A percentile compares a stretch with the other conserved stretches of the same genome.
These are phyloP conservation scores for Fusarium hostae DNA, from an alignment of 2,329 filamentous ascomycete genomes.

Conservation along the genomic window DNA sequence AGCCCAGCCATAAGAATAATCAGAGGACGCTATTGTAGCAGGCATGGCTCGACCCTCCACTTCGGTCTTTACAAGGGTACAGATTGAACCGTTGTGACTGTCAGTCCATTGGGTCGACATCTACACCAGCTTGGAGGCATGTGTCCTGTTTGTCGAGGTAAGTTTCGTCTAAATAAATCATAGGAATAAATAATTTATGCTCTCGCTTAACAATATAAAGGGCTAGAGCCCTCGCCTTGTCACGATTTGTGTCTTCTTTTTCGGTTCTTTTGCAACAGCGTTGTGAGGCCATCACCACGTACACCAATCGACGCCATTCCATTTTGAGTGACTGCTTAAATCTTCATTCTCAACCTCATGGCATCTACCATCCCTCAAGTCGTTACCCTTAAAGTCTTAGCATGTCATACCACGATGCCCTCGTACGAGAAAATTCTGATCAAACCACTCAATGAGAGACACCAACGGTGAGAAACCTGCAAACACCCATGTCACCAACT, in stretches of 20 bases:
- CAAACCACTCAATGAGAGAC: background rate
- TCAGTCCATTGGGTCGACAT: background rate
- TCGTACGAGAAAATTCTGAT: background rate
- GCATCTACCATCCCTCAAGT: background rate
- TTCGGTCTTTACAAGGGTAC: background rate
- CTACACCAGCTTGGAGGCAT: background rate
- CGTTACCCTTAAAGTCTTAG: background rate
- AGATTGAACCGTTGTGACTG: background rate
- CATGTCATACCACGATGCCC: constrained; percentile 1
- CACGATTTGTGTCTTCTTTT: too few species aligned
- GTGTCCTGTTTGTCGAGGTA: fast-evolving
- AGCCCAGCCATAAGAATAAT: background rate
- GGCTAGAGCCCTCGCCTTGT: background rate
- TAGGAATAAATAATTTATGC: fast-evolving
- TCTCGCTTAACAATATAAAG: too few species aligned
- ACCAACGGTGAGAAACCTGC: background rate
- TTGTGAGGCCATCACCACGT: background rate
- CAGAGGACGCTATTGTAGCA: background rate
- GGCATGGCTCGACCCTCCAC: background rate
- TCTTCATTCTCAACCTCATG: background rate
- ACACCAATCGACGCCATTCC: background rate
- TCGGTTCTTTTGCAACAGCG: too few species aligned
- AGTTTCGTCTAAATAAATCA: background rate
- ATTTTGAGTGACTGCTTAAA: background rate
- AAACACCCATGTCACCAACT: background rate